A percentile compares a stretch with the other conserved stretches of the same genome.
Conservation (phyloP, 2,329 filamentous ascomycete species). For the Ascochyta pisi region DNA sequence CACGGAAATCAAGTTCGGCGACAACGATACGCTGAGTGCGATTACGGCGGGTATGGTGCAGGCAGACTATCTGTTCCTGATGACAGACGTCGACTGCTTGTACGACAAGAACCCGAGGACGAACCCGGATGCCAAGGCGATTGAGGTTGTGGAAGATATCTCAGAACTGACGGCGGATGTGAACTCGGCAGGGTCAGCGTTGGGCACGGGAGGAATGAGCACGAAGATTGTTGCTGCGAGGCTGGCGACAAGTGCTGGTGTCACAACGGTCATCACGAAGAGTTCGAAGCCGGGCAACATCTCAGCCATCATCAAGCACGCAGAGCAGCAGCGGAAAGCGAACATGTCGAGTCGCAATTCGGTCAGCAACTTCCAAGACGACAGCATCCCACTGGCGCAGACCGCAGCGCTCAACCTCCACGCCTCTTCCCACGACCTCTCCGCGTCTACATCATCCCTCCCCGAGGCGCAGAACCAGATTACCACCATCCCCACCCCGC, state of each 20-base stretch:
- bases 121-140: slow-evolving; percentile 83
- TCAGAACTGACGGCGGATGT: slow-evolving; percentile 83
- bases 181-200: slow-evolving; percentile 82
- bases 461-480: slow-evolving; percentile 39
- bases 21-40: slow-evolving; percentile 96
- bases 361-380: slow-evolving; percentile 39
- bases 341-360: slow-evolving; percentile 39
- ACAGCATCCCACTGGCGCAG: slow-evolving; percentile 30
- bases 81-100: slow-evolving; percentile 98
- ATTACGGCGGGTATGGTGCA: slow-evolving; percentile 98
- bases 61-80: slow-evolving; percentile 94
- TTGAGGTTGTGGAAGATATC: slow-evolving; percentile 93
- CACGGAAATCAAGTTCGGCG: slow-evolving; percentile 98
- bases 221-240: slow-evolving; percentile 96
- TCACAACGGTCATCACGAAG: slow-evolving; percentile 93
- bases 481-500: slow-evolving; percentile 27
- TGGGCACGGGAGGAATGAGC: slow-evolving; percentile 96
- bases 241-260: slow-evolving; percentile 89
- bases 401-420: slow-evolving; percentile 31
- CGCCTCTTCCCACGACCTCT: slow-evolving; percentile 28
- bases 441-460: slow-evolving; percentile 32
- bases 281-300: slow-evolving; percentile 96
- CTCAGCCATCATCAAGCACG: slow-evolving; percentile 80
- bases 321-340: slow-evolving; percentile 66
- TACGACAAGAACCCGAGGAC: slow-evolving; percentile 95